These are phyloP conservation scores for Lichtheimia hyalospora DNA, from an alignment of 371 early-diverging fungal species.

Conservation along the genomic window DNA sequence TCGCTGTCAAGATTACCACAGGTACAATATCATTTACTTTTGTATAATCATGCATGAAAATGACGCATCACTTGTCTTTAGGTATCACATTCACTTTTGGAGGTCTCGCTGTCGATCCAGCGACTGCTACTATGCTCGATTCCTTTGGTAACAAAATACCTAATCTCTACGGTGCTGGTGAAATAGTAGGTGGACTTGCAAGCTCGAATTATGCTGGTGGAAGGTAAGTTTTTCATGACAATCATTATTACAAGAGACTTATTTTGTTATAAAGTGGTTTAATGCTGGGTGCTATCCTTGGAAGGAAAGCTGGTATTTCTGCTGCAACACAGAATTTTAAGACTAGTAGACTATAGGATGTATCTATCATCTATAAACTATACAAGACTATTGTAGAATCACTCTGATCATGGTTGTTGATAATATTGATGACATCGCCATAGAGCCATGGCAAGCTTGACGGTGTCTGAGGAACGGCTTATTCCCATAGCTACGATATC, in stretches of 20 bases:
- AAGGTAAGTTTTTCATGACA: conserved; percentile 10
- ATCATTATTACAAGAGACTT: neutral
- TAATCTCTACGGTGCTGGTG: conserved; percentile 18
- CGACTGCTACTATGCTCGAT: conserved; percentile 13
- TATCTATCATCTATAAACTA: no score
- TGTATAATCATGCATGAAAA: no score
- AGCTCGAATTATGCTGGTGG: conserved; percentile 22
- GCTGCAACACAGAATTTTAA: neutral
- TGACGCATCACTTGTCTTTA: neutral
- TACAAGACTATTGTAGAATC: no score
- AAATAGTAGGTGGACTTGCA: conserved; percentile 18
- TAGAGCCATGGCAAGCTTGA: no score
- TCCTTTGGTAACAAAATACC: conserved; percentile 2
- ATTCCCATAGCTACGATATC: no score
- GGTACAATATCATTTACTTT: no score
- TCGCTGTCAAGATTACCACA: conserved; percentile 22
- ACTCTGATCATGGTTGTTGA: no score
- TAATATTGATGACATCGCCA: no score
- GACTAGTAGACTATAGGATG: no score
- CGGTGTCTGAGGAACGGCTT: no score
- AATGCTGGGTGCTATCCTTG: conserved; percentile 13
- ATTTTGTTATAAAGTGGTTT: conserved; percentile 12
- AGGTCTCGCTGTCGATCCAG: conserved; percentile 15
- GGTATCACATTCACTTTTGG: conserved; percentile 26
- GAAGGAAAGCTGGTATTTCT: conserved; percentile 10